Base-by-base conservation (phyloP, 2,329 filamentous ascomycete species). In the Microsporum ferrugineum region DNA sequence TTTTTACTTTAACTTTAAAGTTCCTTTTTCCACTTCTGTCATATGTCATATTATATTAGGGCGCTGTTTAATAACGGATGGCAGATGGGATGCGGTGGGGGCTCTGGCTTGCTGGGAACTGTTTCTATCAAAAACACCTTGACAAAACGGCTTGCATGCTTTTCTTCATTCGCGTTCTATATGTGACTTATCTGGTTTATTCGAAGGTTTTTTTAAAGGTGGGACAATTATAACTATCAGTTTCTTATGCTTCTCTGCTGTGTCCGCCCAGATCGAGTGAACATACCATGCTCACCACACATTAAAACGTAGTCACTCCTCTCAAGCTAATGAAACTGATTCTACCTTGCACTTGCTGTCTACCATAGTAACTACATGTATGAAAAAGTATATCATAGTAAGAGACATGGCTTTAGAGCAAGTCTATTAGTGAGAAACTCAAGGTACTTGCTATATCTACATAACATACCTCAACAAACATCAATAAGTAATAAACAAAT, bases 11-110 rank as follows among this genome's bases (percentile, higher is more conserved):
- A 23, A 23, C 17, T 23, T 23, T 23, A 23, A 23, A 23, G 17
- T 23, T 23, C 36, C 17, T 23, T 57, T 57, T 57, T 57, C 12
- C 14, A 12, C 17, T 57, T 23, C 27, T 57, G 12, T 34, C 36
- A 59, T 57, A 57, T 64, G 12, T 33, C 29, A 31, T 53, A 62
- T 68, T 63, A 65, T 64, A 56, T 63, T 57, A 68, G 68, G 72
- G 72, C 72, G 72, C 72, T 74, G 68, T 72, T 73, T 73, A 72
- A 70, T 71, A 69, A 71, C 72, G 72, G 70, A 65, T 70, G 68
- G 67, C 65, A 68, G 69, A 68, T 71, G 68, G 67, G 69, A 68
- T 71, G 69, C 29, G 6, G 49, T 34, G 49, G 47, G 47, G 23
- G 47, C 17, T 51, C 47, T 33, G 47, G 47, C 29, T 33, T n/a